A percentile compares a stretch with the other conserved stretches of the same genome.
Evolutionary conservation across 345 rosid species (phyloP).

Genomic region (Theobroma cacao): DNA sequence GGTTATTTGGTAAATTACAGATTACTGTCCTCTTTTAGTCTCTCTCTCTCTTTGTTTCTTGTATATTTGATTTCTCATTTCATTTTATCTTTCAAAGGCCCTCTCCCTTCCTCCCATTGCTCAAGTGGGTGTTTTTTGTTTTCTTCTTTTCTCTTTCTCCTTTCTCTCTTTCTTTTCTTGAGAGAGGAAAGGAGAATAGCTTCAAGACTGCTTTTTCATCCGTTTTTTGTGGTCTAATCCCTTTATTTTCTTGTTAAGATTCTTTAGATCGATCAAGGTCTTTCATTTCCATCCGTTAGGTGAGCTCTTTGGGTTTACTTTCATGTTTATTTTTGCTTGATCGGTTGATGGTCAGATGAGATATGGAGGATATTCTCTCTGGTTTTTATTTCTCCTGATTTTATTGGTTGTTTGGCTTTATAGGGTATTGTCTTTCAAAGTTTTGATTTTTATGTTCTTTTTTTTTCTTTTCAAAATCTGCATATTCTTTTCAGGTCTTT

Average conservation of each 20-base stretch:
- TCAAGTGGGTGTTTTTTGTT: conserved; percentile 3
- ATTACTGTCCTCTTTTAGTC: conserved; percentile 24
- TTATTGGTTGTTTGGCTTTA: conserved; percentile 15
- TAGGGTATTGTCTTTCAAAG: neutral
- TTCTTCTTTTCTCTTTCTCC: conserved; percentile 1
- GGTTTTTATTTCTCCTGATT: neutral
- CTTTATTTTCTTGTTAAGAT: conserved; percentile 7
- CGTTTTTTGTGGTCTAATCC: neutral
- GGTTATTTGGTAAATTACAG: conserved; percentile 32
- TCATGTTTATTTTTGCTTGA: conserved; percentile 15
- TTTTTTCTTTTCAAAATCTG: neutral
- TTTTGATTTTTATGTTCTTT: neutral
- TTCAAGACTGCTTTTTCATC: conserved; percentile 7
- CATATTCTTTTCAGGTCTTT: neutral
- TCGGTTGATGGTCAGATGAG: conserved; percentile 18
- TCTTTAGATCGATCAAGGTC: conserved; percentile 30
- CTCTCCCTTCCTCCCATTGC: conserved; percentile 20
- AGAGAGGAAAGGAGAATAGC: conserved; percentile 16
- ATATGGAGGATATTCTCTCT: conserved; percentile 1
- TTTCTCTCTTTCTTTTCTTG: conserved; percentile 23
- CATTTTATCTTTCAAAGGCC: conserved; percentile 17
- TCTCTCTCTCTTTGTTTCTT: conserved; percentile 6
- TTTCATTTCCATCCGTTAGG: conserved; percentile 22
- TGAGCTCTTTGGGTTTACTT: conserved; percentile 20
- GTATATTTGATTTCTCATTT: neutral